Base-by-base conservation (phyloP, 1,284 basidiomycete genomes). In the Pyrrhoderma lamaoense region DNA sequence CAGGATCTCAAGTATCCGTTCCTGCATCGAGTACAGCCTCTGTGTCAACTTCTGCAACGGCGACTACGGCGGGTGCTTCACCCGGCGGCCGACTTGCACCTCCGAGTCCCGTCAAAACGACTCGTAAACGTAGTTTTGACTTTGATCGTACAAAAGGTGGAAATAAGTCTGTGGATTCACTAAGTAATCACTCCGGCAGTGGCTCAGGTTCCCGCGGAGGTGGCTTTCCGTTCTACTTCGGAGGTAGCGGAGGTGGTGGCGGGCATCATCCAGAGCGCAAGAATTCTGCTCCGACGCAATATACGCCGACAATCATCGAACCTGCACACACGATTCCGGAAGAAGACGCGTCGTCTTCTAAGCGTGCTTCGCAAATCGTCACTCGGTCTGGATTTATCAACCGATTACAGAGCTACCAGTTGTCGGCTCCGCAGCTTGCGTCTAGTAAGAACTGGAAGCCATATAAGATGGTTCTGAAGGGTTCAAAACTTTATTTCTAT, bases 401-500 rank as follows among this genome's bases (percentile, higher is more conserved):
- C 60, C 79, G 83, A 21, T 70, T 86, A 40, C 67, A 73, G 1
- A 79, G 80, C 48, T 72, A 76, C 39, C 65, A 68, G 8, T 64
- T 71, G 1, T 51, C 64, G 7, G 63, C 67, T 22, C 56, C 64
- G 38, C 64, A 64, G 49, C 56, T 61, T n/a, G 61, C 65, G 35
- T 64, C 64, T 7, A 64, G 62, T 58, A 88, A 84, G 61, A 79
- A 78, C 0, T 91, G 89, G 87, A 92, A 91, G 63, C 77, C 86
- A 4, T 89, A 79, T 69, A 90, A 90, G 66, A 73, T 84, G 36
- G 81, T 89, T 56, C 67, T 92, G 16, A 85, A 87, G 60, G 89
- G 88, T 2, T 79, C 82, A 11, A 91, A 91, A 63, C 60, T 92
- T 47, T 83, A 85, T 63, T 85, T 91, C 58, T 89, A 86, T 63